phyloP scores from a whole-genome alignment of 2,329 filamentous ascomycete species.

The Alternaria consortialis region DNA sequence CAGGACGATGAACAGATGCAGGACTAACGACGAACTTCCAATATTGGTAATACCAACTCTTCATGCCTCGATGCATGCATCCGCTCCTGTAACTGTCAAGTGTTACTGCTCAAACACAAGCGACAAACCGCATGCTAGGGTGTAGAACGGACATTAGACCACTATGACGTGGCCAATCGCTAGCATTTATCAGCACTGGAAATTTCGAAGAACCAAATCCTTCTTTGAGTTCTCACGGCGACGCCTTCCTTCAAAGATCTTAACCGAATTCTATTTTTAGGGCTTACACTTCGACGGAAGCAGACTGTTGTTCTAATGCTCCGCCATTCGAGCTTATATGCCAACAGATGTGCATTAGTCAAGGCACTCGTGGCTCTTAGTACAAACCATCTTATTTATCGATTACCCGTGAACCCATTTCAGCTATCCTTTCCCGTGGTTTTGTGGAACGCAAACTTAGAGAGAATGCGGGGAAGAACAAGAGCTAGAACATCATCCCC shows the following conservation, averaged over 20 bases:
- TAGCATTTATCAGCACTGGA: background rate
- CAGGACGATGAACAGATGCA: constrained; percentile 37
- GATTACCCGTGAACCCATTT: background rate
- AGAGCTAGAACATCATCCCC: background rate
- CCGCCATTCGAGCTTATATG: background rate
- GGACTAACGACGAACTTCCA: constrained; percentile 22
- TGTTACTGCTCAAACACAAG: background rate
- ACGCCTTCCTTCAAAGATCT: background rate
- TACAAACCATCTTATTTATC: background rate
- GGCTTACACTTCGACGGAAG: background rate
- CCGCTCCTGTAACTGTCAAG: background rate
- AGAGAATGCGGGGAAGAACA: background rate
- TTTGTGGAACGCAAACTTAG: background rate
- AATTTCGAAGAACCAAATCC: too few relatives aligned
- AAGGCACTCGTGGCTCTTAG: background rate
- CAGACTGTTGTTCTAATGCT: background rate
- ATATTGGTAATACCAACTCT: background rate
- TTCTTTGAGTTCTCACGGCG: background rate
- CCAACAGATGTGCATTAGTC: background rate
- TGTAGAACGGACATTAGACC: background rate
- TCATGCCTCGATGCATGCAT: background rate
- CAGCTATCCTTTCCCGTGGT: background rate
- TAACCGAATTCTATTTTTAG: background rate
- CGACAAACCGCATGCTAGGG: background rate
- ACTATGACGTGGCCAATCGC: background rate